Evolutionary conservation across 441 rosid species (phyloP).

Genomic region (Gossypium aridum): DNA sequence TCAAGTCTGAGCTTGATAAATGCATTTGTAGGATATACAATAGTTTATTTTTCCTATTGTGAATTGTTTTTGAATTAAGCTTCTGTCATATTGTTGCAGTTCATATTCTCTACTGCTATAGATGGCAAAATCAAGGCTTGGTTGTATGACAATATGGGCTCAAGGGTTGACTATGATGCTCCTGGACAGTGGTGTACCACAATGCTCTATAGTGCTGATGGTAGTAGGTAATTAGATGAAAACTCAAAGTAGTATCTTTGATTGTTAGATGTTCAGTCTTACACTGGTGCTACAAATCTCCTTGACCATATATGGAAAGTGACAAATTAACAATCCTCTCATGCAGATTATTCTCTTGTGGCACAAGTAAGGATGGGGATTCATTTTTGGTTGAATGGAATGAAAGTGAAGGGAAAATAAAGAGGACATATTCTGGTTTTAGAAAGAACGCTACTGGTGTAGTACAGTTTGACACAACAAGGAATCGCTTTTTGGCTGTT

Average conservation of each 20-base stretch:
- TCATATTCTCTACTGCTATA: conserved; percentile 31
- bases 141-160: conserved; percentile 37
- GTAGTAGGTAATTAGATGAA: conserved; percentile 27
- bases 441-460: conserved; percentile 27
- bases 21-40: not conserved
- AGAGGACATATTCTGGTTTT: conserved; percentile 28
- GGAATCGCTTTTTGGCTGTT: conserved; percentile 29
- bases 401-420: conserved; percentile 37
- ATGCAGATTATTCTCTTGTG: conserved; percentile 31
- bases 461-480: conserved; percentile 32
- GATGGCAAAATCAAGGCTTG: conserved; percentile 44
- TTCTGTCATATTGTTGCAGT: conserved; percentile 16
- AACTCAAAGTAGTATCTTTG: not conserved
- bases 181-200: conserved; percentile 33
- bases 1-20: not conserved
- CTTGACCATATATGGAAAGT: not conserved
- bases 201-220: conserved; percentile 37
- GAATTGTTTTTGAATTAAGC: not conserved
- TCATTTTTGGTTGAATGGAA: conserved; percentile 37
- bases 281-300: not conserved
- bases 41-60: not conserved
- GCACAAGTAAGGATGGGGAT: conserved; percentile 36
- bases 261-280: not conserved
- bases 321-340: not conserved
- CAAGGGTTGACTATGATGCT: conserved; percentile 41